Conservation (phyloP, 164 flowering plant genomes). For the Chloranthus sessilifolius region DNA sequence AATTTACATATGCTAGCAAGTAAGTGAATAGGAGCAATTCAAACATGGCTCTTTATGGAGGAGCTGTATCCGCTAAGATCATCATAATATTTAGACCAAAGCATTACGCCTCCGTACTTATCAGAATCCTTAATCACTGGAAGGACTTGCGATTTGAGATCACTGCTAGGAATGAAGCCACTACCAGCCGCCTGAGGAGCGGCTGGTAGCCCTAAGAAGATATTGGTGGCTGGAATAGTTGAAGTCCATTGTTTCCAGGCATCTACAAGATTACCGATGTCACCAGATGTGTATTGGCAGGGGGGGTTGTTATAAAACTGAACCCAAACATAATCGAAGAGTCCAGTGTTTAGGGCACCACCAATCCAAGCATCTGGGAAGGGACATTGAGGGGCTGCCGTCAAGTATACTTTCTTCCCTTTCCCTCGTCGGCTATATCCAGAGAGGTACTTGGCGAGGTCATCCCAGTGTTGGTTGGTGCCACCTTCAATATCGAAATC, state of each 20-base stretch:
- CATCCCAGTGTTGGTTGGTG: background rate
- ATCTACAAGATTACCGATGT: background rate
- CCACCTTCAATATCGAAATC: conserved; percentile 7
- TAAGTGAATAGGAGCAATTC: no score
- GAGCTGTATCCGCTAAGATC: conserved; percentile 14
- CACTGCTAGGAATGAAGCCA: background rate
- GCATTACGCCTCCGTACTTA: conserved; percentile 13
- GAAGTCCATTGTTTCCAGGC: conserved; percentile 7
- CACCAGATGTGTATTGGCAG: conserved; percentile 6
- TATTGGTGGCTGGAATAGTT: background rate
- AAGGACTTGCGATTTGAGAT: conserved; percentile 1
- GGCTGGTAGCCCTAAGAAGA: background rate
- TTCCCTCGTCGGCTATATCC: background rate
- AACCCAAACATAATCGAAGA: conserved; percentile 13
- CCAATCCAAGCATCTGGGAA: conserved; percentile 9
- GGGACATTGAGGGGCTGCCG: conserved; percentile 11
- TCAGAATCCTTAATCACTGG: conserved; percentile 5
- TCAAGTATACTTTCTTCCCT: conserved; percentile 8
- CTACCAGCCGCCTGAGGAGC: conserved; percentile 10
- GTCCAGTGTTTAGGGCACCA: conserved; percentile 3
- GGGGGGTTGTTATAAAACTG: conserved; percentile 13
- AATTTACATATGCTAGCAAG: no score
- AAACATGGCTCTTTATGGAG: conserved; percentile 12
- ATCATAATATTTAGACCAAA: conserved; percentile 18
- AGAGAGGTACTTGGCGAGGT: conserved; percentile 1